Evolutionary conservation across 2,329 filamentous ascomycete species (phyloP), one percentile per base, ranked within the genome.

Genomic region (Neonectria coccinea): DNA sequence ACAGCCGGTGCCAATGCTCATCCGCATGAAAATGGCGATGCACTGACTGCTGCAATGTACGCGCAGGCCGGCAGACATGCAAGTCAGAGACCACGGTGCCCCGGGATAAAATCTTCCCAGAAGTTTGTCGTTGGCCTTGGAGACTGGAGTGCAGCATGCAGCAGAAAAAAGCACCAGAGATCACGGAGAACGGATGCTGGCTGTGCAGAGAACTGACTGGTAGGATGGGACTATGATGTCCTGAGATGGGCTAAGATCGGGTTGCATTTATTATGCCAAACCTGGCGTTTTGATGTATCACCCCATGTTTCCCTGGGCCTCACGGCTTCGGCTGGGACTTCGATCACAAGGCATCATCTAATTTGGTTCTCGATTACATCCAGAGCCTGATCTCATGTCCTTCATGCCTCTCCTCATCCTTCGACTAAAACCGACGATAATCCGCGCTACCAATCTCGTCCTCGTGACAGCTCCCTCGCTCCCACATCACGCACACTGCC

Each of bases 401-500:
- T 58, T 65, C 59, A 68, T 68, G 56, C 66, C 54, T 67, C 45
- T 33, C 27, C 45, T 33, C 27, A 27, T 55, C n/a, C 31, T 12
- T 50, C 52, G 39, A 55, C 45, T 66, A 53, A 64, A 69, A 60
- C 64, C 25, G 66, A 68, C 45, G 63, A 56, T 48, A 42, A 57
- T 64, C 70, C 70, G 68, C 70, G 70, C 70, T 72, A 70, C 64
- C 51, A 22, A 66, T 48, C 56, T 57, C 57, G 67, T 20, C 71
- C 71, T 69, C 67, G 71, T 73, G 71, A 73, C 69, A 61, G 54
- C 59, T 65, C 63, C 48, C 62, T 66, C 64, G 67, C 60, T 66
- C 56, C 56, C 56, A 51, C 67, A 44, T 70, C 39, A 64, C 54
- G 51, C 61, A 65, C 48, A 7, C 36, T 66, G 59, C 64, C 70